Evolutionary conservation across 768 basidiomycete genomes (phyloP).

Genomic region (Suillus bovinus): DNA sequence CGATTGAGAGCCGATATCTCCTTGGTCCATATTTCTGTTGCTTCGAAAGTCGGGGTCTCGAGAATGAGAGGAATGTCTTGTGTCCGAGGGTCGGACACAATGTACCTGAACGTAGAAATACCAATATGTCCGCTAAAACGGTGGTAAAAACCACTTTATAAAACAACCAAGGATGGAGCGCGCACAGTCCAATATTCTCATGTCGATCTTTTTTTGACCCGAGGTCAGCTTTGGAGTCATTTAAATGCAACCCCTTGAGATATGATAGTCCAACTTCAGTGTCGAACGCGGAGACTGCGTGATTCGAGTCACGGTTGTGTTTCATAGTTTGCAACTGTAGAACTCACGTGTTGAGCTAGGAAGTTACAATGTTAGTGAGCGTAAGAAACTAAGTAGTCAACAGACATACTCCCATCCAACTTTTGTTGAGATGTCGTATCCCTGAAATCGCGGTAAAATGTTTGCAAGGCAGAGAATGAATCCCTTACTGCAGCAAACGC

Average conservation of each 20-base stretch:
- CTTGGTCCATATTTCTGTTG: constrained; percentile 65
- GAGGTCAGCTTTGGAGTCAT: constrained; percentile 72
- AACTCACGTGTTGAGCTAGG: constrained; percentile 29
- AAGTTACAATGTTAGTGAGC: background rate
- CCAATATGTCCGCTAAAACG: constrained; percentile 63
- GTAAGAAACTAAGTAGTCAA: background rate
- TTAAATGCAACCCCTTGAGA: constrained; percentile 82
- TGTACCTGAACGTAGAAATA: constrained; percentile 59
- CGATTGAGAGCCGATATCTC: constrained; percentile 47
- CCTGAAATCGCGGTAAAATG: constrained; percentile 39
- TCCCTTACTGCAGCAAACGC: constrained; percentile 69
- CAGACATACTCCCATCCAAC: constrained; percentile 68
- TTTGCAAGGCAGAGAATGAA: background rate
- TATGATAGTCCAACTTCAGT: constrained; percentile 68
- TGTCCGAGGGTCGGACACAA: constrained; percentile 68
- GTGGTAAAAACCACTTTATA: background rate
- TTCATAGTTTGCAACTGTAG: background rate
- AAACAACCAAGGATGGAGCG: constrained; percentile 14
- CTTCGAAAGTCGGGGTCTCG: constrained; percentile 77
- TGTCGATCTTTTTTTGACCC: constrained; percentile 76
- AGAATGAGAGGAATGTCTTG: constrained; percentile 76
- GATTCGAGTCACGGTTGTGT: background rate
- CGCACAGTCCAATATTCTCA: constrained; percentile 82
- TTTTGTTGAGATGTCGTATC: constrained; percentile 77
- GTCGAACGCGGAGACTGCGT: constrained; percentile 63